Evolutionary conservation across 306 rosid genomes (phyloP), one percentile per base, ranked within the genome.

Genomic region (cucumber (Cucumis sativus)): DNA sequence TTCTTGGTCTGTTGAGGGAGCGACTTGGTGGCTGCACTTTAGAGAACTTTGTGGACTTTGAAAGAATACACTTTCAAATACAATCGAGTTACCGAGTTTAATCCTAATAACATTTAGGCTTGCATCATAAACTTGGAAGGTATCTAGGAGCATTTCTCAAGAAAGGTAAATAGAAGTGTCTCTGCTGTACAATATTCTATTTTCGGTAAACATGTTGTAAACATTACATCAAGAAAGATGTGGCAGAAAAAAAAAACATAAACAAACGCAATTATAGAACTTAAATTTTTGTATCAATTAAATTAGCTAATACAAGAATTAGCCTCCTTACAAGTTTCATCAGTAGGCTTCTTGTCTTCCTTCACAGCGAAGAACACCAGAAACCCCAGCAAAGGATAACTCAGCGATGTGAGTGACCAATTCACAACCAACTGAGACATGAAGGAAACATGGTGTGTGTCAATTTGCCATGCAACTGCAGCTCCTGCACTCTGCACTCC

Each of bases 401-500:
- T 89, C 12, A 89, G 8, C 4, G 91, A 80, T 10, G 92, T 88
- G 7, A 92, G 89, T 1, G 61, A 82, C 93, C 92, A 91, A 64
- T 92, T 95, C 77, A 85, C 84, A 64, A 88, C 79, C 86, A 95
- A 79, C 59, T 95, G 97, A 13, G 80, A 3, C 81, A 85, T 74
- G 41, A 83, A 85, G 5, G 97, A 85, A n/a, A 87, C 88, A 7
- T 76, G 82, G 17, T 2, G 88, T 33, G 81, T 76, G 75, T 92
- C 99, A 30, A 88, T 86, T 82, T 95, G 99, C 99, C 99, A 95
- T 13, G 99, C 99, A 49, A 89, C 92, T 14, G 97, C 99, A 4
- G 90, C 99, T 17, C 99, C 99, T 12, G 99, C 99, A 85, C 99
- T 95, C 61, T 95, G 99, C 62, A 92, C 79, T 12, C 99, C 99